Evolutionary conservation across 2,329 filamentous ascomycete genomes (phyloP).

Genomic region (Didymella glomerata): DNA sequence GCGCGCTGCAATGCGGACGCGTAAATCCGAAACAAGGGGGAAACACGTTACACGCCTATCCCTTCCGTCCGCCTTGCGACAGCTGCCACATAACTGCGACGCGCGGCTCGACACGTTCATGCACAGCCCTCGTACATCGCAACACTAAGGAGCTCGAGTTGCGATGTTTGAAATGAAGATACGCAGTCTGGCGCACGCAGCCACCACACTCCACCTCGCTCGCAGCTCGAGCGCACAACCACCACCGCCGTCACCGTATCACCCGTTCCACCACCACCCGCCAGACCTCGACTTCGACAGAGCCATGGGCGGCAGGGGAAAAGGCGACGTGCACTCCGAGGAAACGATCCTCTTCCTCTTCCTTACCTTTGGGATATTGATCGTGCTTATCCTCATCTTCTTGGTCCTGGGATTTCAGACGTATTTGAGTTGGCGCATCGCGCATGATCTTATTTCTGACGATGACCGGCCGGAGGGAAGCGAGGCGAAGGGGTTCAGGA

Average conservation of each 20-base stretch:
- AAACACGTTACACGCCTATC: constrained; percentile 7
- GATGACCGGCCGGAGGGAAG: constrained; percentile 16
- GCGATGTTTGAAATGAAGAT: neutral
- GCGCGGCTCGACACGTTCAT: constrained; percentile 6
- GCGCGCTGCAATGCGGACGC: no score
- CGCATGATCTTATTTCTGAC: constrained; percentile 20
- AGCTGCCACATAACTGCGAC: constrained; percentile 4
- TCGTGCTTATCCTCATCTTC: constrained; percentile 36
- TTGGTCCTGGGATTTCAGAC: constrained; percentile 32
- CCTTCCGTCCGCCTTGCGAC: neutral
- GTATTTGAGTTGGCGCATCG: constrained; percentile 38
- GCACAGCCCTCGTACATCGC: neutral
- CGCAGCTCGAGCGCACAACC: neutral
- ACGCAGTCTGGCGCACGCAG: neutral
- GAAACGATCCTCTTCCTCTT: constrained; percentile 37
- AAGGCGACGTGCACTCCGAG: constrained; percentile 9
- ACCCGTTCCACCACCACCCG: neutral
- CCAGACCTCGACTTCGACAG: neutral
- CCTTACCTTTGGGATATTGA: constrained; percentile 37
- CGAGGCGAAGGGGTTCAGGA: constrained; percentile 3
- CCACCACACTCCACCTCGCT: neutral
- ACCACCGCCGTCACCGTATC: neutral
- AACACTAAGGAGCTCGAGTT: no score
- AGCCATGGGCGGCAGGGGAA: neutral
- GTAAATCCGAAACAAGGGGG: constrained; percentile 7